Conservation (phyloP, 495 filamentous ascomycete species). For the Astrothelium subdiscretum region DNA sequence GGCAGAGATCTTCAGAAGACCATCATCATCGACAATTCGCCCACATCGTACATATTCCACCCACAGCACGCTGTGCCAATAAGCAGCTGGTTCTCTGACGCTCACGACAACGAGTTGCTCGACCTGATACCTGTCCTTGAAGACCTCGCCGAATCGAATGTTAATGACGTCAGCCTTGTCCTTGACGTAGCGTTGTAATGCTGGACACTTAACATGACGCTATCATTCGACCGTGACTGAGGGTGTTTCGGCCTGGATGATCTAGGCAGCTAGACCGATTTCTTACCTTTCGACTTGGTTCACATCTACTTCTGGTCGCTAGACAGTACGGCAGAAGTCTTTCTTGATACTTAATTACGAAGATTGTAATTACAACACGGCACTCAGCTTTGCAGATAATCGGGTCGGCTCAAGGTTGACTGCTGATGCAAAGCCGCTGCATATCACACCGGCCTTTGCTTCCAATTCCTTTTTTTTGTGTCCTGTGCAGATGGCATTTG, state of each 20-base stretch:
- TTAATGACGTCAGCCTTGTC: constrained; percentile 93
- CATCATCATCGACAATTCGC: constrained; percentile 99
- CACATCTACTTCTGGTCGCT: background rate
- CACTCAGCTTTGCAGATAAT: background rate
- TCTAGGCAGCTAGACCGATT: background rate
- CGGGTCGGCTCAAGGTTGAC: background rate
- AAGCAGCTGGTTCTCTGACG: constrained; percentile 99
- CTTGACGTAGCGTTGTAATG: constrained; percentile 84
- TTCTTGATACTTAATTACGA: background rate
- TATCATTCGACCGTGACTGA: background rate
- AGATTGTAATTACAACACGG: background rate
- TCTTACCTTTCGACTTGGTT: background rate
- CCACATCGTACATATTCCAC: constrained; percentile 98
- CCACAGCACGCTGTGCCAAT: constrained; percentile 98
- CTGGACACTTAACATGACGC: background rate
- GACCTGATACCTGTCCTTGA: constrained; percentile 98
- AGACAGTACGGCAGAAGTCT: background rate
- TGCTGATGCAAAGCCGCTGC: background rate
- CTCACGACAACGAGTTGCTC: constrained; percentile 97
- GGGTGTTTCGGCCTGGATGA: no score
- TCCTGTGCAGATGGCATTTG: no score
- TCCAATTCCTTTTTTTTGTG: background rate
- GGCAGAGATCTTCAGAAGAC: constrained; percentile 93
- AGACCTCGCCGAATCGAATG: constrained; percentile 77
- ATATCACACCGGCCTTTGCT: background rate